Conservation (phyloP, 1,284 basidiomycete genomes). For the Cerioporus squamosus region DNA sequence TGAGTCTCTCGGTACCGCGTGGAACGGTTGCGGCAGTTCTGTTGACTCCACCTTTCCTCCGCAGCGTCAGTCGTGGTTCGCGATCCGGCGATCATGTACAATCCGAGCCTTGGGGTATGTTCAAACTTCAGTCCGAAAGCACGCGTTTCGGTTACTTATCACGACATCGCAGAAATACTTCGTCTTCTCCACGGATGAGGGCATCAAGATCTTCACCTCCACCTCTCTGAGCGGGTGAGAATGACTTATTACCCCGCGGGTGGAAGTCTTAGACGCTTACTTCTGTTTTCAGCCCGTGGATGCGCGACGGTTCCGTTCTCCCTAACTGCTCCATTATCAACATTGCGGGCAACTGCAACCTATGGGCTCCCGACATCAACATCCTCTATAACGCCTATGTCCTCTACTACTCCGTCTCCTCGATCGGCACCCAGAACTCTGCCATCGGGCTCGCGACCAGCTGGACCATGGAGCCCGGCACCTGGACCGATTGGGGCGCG, state of each 20-base stretch:
- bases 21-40: too few relatives aligned
- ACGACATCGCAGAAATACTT: constrained; percentile 10
- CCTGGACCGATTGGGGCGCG: constrained; percentile 37
- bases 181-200: constrained; percentile 1
- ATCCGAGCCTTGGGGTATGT: too few relatives aligned
- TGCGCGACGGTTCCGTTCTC: constrained; percentile 6
- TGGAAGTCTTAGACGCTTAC: not conserved
- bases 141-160: too few relatives aligned
- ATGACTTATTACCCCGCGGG: too few relatives aligned
- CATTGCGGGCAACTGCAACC: not conserved
- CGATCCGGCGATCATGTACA: too few relatives aligned
- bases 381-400: constrained; percentile 26
- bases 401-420: constrained; percentile 37
- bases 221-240: constrained; percentile 2
- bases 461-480: constrained; percentile 35
- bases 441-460: constrained; percentile 39
- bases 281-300: constrained; percentile 10
- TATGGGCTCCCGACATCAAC: constrained; percentile 18
- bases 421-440: constrained; percentile 34
- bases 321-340: constrained; percentile 10
- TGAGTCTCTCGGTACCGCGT: not conserved
- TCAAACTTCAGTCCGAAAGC: too few relatives aligned
- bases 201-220: constrained; percentile 3
- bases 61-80: not conserved
- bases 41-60: not conserved